Evolutionary conservation across 331 rosid genomes (phyloP), one percentile per base, ranked within the genome.

Genomic region (Quercus phellos): DNA sequence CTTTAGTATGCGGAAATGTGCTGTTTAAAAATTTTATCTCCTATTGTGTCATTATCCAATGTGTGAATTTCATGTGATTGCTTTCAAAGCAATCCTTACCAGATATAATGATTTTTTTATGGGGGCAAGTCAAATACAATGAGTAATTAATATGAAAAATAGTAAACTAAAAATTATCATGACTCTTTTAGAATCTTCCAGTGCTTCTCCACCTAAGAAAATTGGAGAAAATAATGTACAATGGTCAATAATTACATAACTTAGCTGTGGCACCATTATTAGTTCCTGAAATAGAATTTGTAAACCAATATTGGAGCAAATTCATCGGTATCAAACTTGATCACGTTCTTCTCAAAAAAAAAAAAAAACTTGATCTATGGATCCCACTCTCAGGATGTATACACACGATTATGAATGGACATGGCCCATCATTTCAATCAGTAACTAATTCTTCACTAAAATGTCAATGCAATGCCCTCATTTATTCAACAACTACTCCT

Each of bases 141-240:
- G 68, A 27, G 5, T 26, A 32, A 27, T 61, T 13, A 4, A 34
- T 66, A 3, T 32, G 11, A 18, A 13, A 30, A n/a, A 32, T 32
- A 32, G 51, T 66, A 66, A 66, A 7, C 17, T 32, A 46, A 18
- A 19, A 27, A 19, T 32, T 50, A 7, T 29, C 61, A 54, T 9
- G 42, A 68, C 26, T 13, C 27, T 59, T 51, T 8, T 2, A 4
- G 38, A 19, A 70, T 58, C 30, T 46, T 78, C 16, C 29, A 78
- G 19, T 70, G 67, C 22, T 8, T 54, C 1, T 50, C 74, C 38
- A 26, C 76, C 70, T 22, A 76, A 38, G 24, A 2, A 27, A 46
- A 54, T 70, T 70, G 55, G 53, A 75, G 63, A 14, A 53, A 32
- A 51, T 72, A 69, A 9, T 22, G 66, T 61, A 70, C 72, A 46